Percentiles rank a stretch among this genome's conserved stretches.
These are phyloP conservation scores for Cylindrotheca fusiformis DNA, from an alignment of 108 stramenopile species.

Conservation along the genomic window DNA sequence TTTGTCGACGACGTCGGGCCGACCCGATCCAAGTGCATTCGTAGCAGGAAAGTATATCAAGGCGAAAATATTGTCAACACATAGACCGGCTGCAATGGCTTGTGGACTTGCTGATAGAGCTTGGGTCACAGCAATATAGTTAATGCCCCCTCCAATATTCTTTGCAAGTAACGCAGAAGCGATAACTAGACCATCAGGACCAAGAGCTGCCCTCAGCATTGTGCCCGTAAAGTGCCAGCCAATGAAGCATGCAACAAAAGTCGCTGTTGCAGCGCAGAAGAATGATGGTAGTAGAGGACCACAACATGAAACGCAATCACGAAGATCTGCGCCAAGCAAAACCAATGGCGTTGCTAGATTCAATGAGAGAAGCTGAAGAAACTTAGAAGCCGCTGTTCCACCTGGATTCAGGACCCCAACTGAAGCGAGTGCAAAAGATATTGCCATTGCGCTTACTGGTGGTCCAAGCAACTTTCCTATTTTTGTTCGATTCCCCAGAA, in stretches of 20 bases:
- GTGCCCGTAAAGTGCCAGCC: slow-evolving; percentile 40
- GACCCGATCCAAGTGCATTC: slow-evolving; percentile 48
- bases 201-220: slow-evolving; percentile 27
- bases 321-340: slow-evolving; percentile 71
- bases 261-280: slow-evolving; percentile 50
- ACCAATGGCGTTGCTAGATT: slow-evolving; percentile 75
- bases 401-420: slow-evolving; percentile 59
- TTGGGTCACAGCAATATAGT: slow-evolving; percentile 75
- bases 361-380: slow-evolving; percentile 39
- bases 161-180: slow-evolving; percentile 78
- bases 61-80: slow-evolving; percentile 75
- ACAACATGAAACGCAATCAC: slow-evolving; percentile 28
- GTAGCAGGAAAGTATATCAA: slow-evolving; percentile 75
- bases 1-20: slow-evolving; percentile 44
- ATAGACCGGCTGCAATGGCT: slow-evolving; percentile 67
- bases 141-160: slow-evolving; percentile 85
- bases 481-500: slow-evolving; percentile 47
- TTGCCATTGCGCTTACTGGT: slow-evolving; percentile 81
- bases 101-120: slow-evolving; percentile 45
- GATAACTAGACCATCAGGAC: slow-evolving; percentile 58
- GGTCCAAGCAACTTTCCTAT: slow-evolving; percentile 70
- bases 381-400: slow-evolving; percentile 49
- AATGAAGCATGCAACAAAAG: slow-evolving; percentile 49
- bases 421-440: slow-evolving; percentile 65
- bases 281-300: slow-evolving; percentile 64